Conservation (phyloP, 140 eudicot genomes). For the Cichorium intybus region DNA sequence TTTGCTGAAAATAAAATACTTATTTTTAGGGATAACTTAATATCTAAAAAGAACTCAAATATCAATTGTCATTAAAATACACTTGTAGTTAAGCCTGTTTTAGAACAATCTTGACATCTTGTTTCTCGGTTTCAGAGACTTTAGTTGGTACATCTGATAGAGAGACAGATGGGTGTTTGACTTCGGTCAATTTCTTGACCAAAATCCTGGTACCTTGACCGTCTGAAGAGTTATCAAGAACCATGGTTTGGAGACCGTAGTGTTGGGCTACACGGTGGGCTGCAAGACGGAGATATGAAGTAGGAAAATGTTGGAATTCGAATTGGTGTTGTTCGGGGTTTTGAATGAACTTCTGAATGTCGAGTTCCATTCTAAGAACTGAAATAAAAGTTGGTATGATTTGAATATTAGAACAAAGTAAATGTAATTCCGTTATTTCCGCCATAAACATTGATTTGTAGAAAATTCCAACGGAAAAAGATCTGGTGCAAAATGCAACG, state of each 20-base stretch:
- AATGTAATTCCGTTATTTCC: no score
- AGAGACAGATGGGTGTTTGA: constrained; percentile 52
- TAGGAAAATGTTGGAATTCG: constrained; percentile 91
- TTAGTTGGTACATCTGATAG: constrained; percentile 72
- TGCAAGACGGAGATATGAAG: constrained; percentile 94
- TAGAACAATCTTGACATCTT: constrained; percentile 65
- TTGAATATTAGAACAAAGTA: constrained; percentile 5
- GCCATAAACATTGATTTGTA: not conserved
- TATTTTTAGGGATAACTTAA: no score
- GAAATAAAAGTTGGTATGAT: constrained; percentile 1
- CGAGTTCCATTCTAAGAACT: constrained; percentile 97
- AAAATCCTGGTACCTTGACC: constrained; percentile 67
- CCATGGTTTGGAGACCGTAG: constrained; percentile 77
- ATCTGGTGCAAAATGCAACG: not conserved
- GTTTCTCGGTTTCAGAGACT: constrained; percentile 57
- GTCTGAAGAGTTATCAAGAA: constrained; percentile 57
- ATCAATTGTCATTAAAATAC: no score
- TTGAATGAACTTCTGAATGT: constrained; percentile 73
- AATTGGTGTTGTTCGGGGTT: constrained; percentile 61
- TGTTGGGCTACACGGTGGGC: constrained; percentile 99
- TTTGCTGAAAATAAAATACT: no score
- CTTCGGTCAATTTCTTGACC: constrained; percentile 57
- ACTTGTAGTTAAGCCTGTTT: no score
- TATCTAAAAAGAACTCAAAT: no score
- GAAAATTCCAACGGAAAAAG: not conserved